A percentile compares a stretch with the other conserved stretches of the same genome.
Conservation (phyloP, 2,329 filamentous ascomycete genomes). For the Curvularia sp. region DNA sequence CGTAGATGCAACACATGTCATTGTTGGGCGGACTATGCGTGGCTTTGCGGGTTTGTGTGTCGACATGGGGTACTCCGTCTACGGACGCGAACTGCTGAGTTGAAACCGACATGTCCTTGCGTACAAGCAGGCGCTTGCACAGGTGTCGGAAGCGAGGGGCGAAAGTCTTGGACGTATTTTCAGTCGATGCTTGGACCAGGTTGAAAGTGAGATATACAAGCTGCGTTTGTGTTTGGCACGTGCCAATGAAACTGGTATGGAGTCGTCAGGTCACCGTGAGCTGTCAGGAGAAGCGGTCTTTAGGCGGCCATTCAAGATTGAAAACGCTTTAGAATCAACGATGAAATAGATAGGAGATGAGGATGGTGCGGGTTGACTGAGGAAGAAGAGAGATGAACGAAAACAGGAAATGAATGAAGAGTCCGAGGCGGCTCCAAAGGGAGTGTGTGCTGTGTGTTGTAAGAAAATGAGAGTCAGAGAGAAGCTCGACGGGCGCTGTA, state of each 20-base stretch:
- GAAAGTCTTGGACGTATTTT: conserved; percentile 32
- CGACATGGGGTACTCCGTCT: conserved; percentile 33
- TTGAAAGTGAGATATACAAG: background rate
- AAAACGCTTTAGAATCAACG: conserved; percentile 13
- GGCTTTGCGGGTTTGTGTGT: conserved; percentile 48
- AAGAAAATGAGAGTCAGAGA: conserved; percentile 34
- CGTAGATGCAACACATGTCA: conserved; percentile 79
- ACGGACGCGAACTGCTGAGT: conserved; percentile 25
- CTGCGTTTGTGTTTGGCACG: conserved; percentile 1
- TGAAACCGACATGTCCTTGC: conserved; percentile 38
- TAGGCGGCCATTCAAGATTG: conserved; percentile 15
- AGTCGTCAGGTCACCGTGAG: background rate
- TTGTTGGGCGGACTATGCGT: conserved; percentile 48
- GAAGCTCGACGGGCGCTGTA: conserved; percentile 29
- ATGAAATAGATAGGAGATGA: conserved; percentile 12
- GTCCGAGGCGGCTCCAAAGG: conserved; percentile 16
- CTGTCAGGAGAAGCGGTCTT: conserved; percentile 5
- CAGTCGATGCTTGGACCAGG: background rate
- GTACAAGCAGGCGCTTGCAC: conserved; percentile 33
- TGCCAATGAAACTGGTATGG: background rate
- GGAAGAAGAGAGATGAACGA: conserved; percentile 7
- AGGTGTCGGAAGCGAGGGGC: conserved; percentile 35
- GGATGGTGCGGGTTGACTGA: conserved; percentile 16
- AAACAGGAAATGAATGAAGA: conserved; percentile 36
- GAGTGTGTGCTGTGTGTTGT: conserved; percentile 17